Conservation (phyloP, 2,329 filamentous ascomycete species). For the Phaeosphaeriaceae sp. region DNA sequence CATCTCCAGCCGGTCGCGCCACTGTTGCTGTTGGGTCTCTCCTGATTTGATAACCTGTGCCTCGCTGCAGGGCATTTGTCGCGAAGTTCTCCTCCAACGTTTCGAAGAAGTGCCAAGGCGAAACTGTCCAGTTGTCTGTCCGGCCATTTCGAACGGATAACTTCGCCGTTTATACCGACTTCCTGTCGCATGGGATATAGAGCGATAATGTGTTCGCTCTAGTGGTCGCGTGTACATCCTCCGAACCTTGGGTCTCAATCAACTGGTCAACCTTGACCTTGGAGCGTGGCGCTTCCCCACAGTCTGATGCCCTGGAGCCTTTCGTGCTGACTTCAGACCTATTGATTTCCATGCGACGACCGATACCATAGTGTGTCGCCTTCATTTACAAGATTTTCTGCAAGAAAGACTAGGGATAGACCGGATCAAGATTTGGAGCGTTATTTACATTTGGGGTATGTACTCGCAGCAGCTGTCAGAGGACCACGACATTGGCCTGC, state of each 20-base stretch:
- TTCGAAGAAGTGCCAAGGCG: slow-evolving; percentile 44
- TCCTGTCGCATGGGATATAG: slow-evolving; percentile 40
- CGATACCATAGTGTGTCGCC: slow-evolving; percentile 45
- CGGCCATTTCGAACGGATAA: slow-evolving; percentile 26
- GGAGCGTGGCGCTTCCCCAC: slow-evolving; percentile 49
- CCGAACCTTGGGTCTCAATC: slow-evolving; percentile 35
- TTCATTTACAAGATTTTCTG: slow-evolving; percentile 44
- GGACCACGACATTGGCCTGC: slow-evolving; percentile 6
- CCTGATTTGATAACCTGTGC: slow-evolving; percentile 32
- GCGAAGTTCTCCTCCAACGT: slow-evolving; percentile 33
- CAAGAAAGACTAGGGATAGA: slow-evolving; percentile 52
- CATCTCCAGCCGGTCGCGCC: slow-evolving; percentile 31
- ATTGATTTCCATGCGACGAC: slow-evolving; percentile 42
- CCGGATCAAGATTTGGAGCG: slow-evolving; percentile 50
- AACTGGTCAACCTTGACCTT: slow-evolving; percentile 38
- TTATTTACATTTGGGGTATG: slow-evolving; percentile 46
- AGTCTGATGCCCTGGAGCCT: slow-evolving; percentile 40
- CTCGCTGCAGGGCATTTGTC: slow-evolving; percentile 33
- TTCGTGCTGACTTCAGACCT: slow-evolving; percentile 36
- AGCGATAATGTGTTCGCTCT: slow-evolving; percentile 47
- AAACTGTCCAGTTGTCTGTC: slow-evolving; percentile 30
- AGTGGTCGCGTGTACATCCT: slow-evolving; percentile 39
- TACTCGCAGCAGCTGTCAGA: slow-evolving; percentile 13
- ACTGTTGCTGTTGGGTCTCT: slow-evolving; percentile 21
- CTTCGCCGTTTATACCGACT: slow-evolving; percentile 23